Evolutionary conservation across 305 asterid species (phyloP).

Genomic region (Fraxinus angustifolia): DNA sequence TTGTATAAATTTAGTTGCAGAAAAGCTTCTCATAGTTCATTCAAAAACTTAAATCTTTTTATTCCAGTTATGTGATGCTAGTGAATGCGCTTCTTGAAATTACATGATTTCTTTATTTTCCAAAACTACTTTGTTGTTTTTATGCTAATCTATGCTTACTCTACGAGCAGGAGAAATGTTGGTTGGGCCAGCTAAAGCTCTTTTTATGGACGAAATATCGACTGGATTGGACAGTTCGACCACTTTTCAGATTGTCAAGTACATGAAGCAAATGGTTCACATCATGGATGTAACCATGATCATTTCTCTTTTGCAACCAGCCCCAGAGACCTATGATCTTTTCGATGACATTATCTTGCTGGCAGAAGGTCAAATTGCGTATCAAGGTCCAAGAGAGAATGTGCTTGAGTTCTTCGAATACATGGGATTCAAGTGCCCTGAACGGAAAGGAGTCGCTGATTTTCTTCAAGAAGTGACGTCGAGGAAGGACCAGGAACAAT

Average conservation of each 20-base stretch:
- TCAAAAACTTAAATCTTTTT: background rate
- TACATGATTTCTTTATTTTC: background rate
- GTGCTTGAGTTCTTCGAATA: constrained; percentile 39
- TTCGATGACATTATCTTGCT: constrained; percentile 50
- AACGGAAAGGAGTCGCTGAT: constrained; percentile 53
- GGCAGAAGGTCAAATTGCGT: constrained; percentile 45
- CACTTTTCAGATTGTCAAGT: constrained; percentile 48
- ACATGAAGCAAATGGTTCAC: constrained; percentile 49
- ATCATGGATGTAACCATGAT: constrained; percentile 39
- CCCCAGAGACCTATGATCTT: constrained; percentile 52
- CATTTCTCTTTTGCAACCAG: constrained; percentile 51
- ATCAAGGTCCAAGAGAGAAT: constrained; percentile 51
- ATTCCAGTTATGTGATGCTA: background rate
- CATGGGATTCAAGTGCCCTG: constrained; percentile 54
- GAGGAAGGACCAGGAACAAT: constrained; percentile 49
- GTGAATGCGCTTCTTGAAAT: background rate
- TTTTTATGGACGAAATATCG: constrained; percentile 58
- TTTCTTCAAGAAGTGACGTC: constrained; percentile 57
- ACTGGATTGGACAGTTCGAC: constrained; percentile 63
- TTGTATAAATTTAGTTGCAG: background rate
- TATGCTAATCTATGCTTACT: background rate
- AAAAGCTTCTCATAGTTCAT: background rate
- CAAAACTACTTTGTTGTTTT: background rate
- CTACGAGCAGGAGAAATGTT: constrained; percentile 48
- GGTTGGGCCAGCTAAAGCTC: constrained; percentile 49